phyloP scores from a whole-genome alignment of 805 yeast species.

The Lachancea fermentati region DNA sequence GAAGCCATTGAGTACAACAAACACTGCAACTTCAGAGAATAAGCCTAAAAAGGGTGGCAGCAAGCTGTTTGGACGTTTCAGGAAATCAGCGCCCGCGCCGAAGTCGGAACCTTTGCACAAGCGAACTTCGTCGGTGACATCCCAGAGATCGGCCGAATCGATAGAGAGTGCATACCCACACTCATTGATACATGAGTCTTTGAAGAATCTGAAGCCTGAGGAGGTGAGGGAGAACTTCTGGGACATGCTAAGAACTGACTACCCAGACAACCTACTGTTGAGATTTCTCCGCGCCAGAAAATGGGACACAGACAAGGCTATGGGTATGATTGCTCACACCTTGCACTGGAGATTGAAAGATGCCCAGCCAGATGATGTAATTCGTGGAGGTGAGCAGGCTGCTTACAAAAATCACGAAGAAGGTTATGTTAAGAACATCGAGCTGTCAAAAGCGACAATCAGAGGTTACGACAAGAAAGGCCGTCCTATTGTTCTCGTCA shows the following conservation, averaged over 20 bases:
- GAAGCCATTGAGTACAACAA: neutral
- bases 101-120: constrained; percentile 4
- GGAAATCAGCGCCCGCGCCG: constrained; percentile 7
- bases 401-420: constrained; percentile 42
- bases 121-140: constrained; percentile 15
- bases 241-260: constrained; percentile 64
- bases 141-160: constrained; percentile 27
- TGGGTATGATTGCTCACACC: constrained; percentile 68
- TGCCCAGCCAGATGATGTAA: constrained; percentile 52
- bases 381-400: constrained; percentile 68
- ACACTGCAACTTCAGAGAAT: neutral
- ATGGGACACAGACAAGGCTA: constrained; percentile 64
- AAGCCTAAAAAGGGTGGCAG: constrained; percentile 10
- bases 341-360: constrained; percentile 69
- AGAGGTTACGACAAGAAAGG: constrained; percentile 67
- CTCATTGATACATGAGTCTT: constrained; percentile 40
- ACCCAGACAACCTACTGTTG: constrained; percentile 71
- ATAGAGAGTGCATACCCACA: constrained; percentile 33
- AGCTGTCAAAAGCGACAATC: constrained; percentile 64
- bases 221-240: constrained; percentile 48
- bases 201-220: constrained; percentile 48
- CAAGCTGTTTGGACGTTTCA: constrained; percentile 11
- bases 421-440: constrained; percentile 39
- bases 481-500: constrained; percentile 76
- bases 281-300: constrained; percentile 84